Evolutionary conservation across 139 green algal genomes (phyloP).

Genomic region (Closterium sp.): DNA sequence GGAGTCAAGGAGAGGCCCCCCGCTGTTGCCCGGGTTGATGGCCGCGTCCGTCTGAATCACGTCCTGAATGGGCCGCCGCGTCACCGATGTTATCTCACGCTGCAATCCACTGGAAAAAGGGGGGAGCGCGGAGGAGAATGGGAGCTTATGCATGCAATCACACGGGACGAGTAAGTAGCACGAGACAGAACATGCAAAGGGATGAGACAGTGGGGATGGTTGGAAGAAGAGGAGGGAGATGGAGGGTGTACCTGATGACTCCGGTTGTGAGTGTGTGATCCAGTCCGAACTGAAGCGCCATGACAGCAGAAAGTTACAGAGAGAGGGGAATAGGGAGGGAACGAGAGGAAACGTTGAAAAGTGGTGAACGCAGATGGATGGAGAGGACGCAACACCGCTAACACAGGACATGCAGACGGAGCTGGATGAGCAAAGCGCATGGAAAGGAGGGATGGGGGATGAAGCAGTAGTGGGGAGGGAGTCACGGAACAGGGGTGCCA

Average conservation of each 20-base stretch:
- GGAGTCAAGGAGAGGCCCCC: slow-evolving; percentile 58
- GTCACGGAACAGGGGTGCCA: background rate
- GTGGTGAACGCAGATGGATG: background rate
- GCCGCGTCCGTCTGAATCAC: slow-evolving; percentile 69
- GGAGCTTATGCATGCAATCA: background rate
- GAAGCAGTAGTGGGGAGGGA: background rate
- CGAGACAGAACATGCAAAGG: background rate
- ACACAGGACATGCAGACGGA: background rate
- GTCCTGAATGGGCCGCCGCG: slow-evolving; percentile 76
- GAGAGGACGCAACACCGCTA: background rate
- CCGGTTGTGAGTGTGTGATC: slow-evolving; percentile 42
- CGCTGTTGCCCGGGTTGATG: slow-evolving; percentile 65
- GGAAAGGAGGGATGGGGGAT: background rate
- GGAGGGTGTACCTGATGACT: slow-evolving; percentile 30
- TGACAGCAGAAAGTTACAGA: background rate
- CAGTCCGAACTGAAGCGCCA: slow-evolving; percentile 24
- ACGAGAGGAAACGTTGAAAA: background rate
- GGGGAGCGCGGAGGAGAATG: background rate
- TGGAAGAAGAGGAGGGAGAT: background rate
- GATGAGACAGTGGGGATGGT: background rate
- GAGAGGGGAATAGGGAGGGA: background rate
- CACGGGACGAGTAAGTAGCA: background rate
- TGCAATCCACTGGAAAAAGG: slow-evolving; percentile 42
- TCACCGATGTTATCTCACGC: slow-evolving; percentile 64
- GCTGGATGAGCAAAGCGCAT: background rate